Base-by-base conservation (phyloP, 495 filamentous ascomycete species). In the Neurospora cerealis region DNA sequence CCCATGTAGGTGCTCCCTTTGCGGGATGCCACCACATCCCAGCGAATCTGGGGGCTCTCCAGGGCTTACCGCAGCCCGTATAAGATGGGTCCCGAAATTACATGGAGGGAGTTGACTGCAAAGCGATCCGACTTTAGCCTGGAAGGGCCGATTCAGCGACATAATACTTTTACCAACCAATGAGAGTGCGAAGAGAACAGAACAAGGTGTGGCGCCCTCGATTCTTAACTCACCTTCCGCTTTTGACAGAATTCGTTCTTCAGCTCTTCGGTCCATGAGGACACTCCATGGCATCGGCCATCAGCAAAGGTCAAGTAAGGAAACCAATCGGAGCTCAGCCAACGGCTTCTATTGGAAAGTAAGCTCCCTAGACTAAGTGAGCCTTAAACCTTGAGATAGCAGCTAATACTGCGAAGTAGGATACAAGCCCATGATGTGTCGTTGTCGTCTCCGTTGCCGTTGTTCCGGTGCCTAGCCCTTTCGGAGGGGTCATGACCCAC, bases 141-240 rank as follows among this genome's bases (percentile, higher is more conserved):
- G 79, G 79, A 81, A 82, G 79, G 81, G 78, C 81, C 81, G 80
- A 81, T 81, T 81, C 77, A 75, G 73, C 76, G 72, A 75, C 71
- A 71, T 69, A 70, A 73, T 44, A 73, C 74, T 78, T 81, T 74
- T 80, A 69, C 79, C 78, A 76, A 69, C 80, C 80, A 80, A 80
- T 80, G 40, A 66, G 77, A 81, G 78, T 78, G 75, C 42, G 39
- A 72, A 75, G 74, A 69, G 73, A 72, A 71, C 72, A 76, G 78
- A 80, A 82, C 80, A 82, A 81, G 81, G 80, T 82, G 81, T 80
- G 81, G 79, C 81, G 54, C 32, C 54, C 54, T 66, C 24, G 7
- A 19, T 17, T 19, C 28, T 34, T 17, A 19, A 66, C 28, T 66
- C 54, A 66, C 54, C 54, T 66, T 66, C 54, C 54, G 54, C 54